Evolutionary conservation across 495 filamentous ascomycete genomes (phyloP), one percentile per base, ranked within the genome.

Genomic region (Tuber indicum): DNA sequence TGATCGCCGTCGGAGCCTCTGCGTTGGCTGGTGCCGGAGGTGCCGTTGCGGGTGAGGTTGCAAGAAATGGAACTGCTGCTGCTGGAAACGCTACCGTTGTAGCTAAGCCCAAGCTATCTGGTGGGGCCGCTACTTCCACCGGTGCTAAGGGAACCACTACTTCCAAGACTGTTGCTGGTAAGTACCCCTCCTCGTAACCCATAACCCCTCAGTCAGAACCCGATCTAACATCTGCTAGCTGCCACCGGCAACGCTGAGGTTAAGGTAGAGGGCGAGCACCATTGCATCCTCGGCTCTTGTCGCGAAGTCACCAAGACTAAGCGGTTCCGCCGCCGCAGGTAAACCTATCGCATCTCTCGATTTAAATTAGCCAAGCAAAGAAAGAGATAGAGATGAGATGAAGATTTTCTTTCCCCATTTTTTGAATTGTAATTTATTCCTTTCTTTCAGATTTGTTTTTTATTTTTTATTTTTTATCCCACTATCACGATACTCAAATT

Each of bases 1-100:
- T 91, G 17, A 77, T 92, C 46, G 77, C 84, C 43, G 52, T 86
- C 70, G 85, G 77, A 17, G 76, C 72, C 32, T 41, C 42, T 5
- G 71, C 77, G 21, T 70, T 76, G 72, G 32, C 26, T 44, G 46
- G 32, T 26, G 74, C 70, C n/a, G 62, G 10, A 70, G 23, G 43
- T 46, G 43, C 43, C 2, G 72, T 10, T 16, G 41, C 46, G 21
- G 70, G 47, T 41, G 44, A 36, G 36, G 44, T 0, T 23, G 44
- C 26, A 23, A 45, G 74, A n/a, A 75, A 75, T 72, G 36, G 16
- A 58, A 74, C 73, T 17, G 73, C n/a, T 74, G 46, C 43, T 74
- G 36, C 45, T 26, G 72, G 73, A 46, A 58, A 58, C n/a, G 17
- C 26, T 17, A 62, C 46, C 19, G 47, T 12, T 9, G 6, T 26